Percentiles rank a stretch among this genome's conserved stretches.
These are phyloP conservation scores for Melampsora larici-populina DNA, from an alignment of 1,284 basidiomycete genomes.

Conservation along the genomic window DNA sequence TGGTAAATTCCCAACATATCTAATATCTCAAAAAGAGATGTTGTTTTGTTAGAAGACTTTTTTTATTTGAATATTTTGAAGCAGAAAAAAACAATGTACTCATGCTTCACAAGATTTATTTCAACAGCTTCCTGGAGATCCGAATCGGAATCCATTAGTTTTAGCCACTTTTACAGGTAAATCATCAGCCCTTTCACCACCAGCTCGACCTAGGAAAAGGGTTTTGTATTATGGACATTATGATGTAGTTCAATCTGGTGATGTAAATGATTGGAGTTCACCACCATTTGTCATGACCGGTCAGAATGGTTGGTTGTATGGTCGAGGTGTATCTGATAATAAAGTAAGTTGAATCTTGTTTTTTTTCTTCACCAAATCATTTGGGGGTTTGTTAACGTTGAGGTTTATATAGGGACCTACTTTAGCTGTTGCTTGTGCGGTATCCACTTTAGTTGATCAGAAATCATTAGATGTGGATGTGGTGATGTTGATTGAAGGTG, in stretches of 20 bases:
- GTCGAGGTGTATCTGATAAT: conserved; percentile 68
- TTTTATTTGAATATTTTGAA: background rate
- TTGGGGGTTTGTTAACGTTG: background rate
- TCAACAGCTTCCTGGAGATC: conserved; percentile 56
- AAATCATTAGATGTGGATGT: conserved; percentile 78
- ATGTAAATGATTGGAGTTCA: conserved; percentile 70
- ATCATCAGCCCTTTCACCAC: conserved; percentile 28
- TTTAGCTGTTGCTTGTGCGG: conserved; percentile 83
- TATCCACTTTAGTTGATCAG: conserved; percentile 69
- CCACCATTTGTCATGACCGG: conserved; percentile 80
- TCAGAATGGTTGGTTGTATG: conserved; percentile 87
- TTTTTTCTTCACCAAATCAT: background rate
- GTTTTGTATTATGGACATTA: conserved; percentile 93
- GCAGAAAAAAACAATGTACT: background rate
- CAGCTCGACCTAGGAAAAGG: conserved; percentile 57
- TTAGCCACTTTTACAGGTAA: conserved; percentile 74
- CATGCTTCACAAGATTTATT: conserved; percentile 34
- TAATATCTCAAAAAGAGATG: background rate
- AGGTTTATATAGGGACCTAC: conserved; percentile 82
- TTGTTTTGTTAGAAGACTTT: too few relatives aligned
- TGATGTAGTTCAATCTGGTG: conserved; percentile 76
- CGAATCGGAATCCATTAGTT: conserved; percentile 69
- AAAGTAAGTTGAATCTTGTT: conserved; percentile 46
- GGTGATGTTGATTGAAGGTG: conserved; percentile 88
- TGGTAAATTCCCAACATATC: conserved; percentile 59